Evolutionary conservation across 805 yeast genomes (phyloP).

Genomic region (Ogataea glucozyma): DNA sequence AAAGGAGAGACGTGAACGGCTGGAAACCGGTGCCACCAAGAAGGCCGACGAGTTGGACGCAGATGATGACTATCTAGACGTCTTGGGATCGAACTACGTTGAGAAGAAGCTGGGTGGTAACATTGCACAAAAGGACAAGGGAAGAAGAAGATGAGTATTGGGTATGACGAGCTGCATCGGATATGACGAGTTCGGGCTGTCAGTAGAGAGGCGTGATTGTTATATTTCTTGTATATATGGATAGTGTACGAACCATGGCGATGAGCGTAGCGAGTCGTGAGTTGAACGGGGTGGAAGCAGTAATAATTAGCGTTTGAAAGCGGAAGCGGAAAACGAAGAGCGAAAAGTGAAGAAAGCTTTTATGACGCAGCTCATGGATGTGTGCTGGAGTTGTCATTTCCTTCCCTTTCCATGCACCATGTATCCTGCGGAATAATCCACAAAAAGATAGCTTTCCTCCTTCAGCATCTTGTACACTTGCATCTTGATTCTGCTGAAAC

Average conservation of each 20-base stretch:
- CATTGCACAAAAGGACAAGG: conserved; percentile 34
- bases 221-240: conserved; percentile 8
- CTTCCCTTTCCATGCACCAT: conserved; percentile 44
- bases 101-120: conserved; percentile 40
- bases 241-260: too few relatives aligned
- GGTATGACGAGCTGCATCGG: too few relatives aligned
- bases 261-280: too few relatives aligned
- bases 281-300: too few relatives aligned
- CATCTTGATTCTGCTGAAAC: conserved; percentile 49
- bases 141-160: conserved; percentile 25
- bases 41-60: conserved; percentile 23
- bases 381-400: too few relatives aligned
- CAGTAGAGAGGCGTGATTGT: too few relatives aligned
- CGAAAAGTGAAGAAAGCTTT: background rate
- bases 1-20: conserved; percentile 31
- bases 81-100: conserved; percentile 51
- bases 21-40: conserved; percentile 32
- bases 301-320: too few relatives aligned
- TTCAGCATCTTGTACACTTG: conserved; percentile 44
- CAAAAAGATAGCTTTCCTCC: conserved; percentile 41
- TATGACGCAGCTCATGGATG: too few relatives aligned
- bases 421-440: conserved; percentile 48
- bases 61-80: conserved; percentile 52
- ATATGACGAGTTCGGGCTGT: too few relatives aligned
- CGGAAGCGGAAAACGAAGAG: background rate